Conservation (phyloP, 768 basidiomycete genomes). For the Porpolomopsis calyptriformis region DNA sequence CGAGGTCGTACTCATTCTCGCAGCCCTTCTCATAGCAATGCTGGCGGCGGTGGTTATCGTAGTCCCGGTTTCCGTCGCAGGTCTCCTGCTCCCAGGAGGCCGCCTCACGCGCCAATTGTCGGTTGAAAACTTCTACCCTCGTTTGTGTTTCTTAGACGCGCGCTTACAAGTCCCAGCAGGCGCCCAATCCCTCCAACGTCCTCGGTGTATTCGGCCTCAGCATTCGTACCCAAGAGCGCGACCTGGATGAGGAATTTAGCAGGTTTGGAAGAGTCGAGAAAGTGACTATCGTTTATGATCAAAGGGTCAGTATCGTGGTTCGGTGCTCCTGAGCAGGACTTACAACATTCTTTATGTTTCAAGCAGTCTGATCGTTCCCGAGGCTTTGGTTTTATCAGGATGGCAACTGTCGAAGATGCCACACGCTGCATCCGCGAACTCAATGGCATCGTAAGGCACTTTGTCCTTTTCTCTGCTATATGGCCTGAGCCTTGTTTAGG, state of each 20-base stretch:
- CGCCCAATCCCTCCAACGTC: slow-evolving; percentile 78
- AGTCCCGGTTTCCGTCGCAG: slow-evolving; percentile 49
- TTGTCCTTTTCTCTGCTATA: slow-evolving; percentile 1
- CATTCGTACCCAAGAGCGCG: slow-evolving; percentile 87
- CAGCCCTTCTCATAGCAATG: slow-evolving; percentile 44
- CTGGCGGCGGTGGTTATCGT: slow-evolving; percentile 39
- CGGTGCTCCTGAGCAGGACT: not conserved
- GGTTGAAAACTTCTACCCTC: slow-evolving; percentile 24
- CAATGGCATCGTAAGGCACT: slow-evolving; percentile 72
- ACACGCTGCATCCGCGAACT: slow-evolving; percentile 78
- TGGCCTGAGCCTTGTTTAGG: slow-evolving; percentile 33
- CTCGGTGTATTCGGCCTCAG: slow-evolving; percentile 98
- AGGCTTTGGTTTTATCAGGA: slow-evolving; percentile 96
- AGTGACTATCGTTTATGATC: slow-evolving; percentile 94
- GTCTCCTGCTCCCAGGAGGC: slow-evolving; percentile 52
- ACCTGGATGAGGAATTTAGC: slow-evolving; percentile 89
- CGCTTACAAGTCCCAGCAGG: slow-evolving; percentile 47
- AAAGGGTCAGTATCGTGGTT: slow-evolving; percentile 54
- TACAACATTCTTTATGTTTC: slow-evolving; percentile 9
- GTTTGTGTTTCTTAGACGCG: slow-evolving; percentile 10
- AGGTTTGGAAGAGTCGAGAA: slow-evolving; percentile 87
- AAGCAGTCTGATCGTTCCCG: slow-evolving; percentile 85
- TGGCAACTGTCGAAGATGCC: slow-evolving; percentile 84
- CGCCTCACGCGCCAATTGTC: slow-evolving; percentile 67
- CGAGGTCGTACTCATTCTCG: slow-evolving; percentile 70